Conservation (phyloP, 2,329 filamentous ascomycete species). For the Xylaria sp. region DNA sequence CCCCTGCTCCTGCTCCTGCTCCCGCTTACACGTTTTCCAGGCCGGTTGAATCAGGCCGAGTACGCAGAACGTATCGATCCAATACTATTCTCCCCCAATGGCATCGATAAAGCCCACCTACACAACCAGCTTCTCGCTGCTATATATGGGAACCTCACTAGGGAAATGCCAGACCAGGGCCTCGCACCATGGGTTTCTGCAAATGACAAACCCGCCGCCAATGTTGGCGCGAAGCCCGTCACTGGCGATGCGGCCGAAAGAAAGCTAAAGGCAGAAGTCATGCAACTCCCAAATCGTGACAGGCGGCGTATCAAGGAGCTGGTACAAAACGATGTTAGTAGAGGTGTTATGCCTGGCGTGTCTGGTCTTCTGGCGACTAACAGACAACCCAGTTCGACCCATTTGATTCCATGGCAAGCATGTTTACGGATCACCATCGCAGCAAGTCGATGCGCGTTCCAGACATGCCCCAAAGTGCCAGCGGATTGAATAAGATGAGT, state of each 20-base stretch:
- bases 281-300: conserved; percentile 69
- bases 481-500: conserved; percentile 81
- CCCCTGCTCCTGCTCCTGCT: conserved; percentile 1
- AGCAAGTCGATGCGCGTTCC: conserved; percentile 50
- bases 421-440: conserved; percentile 56
- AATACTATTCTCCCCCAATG: conserved; percentile 59
- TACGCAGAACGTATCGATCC: conserved; percentile 62
- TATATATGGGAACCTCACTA: conserved; percentile 69
- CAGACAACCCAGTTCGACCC: conserved; percentile 52
- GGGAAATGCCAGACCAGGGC: conserved; percentile 69
- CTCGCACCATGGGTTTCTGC: conserved; percentile 73
- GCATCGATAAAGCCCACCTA: conserved; percentile 60
- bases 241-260: conserved; percentile 68
- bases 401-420: conserved; percentile 54
- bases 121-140: conserved; percentile 70
- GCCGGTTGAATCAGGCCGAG: conserved; percentile 65
- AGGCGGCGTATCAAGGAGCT: conserved; percentile 69
- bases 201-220: conserved; percentile 66
- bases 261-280: conserved; percentile 68
- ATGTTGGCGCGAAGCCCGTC: conserved; percentile 61
- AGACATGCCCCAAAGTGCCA: conserved; percentile 69
- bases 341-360: neutral
- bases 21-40: conserved; percentile 45
- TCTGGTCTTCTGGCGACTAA: conserved; percentile 25
- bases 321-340: conserved; percentile 60